Evolutionary conservation across 306 rosid genomes (phyloP), one percentile per base, ranked within the genome.

Genomic region (Echinosophora koreensis): DNA sequence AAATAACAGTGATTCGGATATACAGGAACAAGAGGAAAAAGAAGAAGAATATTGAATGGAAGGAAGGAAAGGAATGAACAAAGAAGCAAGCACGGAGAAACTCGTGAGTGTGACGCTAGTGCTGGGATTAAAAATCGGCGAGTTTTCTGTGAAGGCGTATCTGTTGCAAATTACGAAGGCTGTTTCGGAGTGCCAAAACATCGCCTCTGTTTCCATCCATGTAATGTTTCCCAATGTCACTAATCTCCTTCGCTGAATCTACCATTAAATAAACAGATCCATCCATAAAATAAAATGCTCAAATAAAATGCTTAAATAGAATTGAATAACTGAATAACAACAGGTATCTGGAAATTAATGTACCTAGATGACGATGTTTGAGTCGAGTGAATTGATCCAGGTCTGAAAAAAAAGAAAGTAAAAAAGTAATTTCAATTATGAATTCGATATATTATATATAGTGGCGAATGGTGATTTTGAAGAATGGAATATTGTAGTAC

Each of bases 341-440:
- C 0, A 54, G 49, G 6, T 35, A 66, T 10, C 6, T n/a, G 32
- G 38, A 44, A 76, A 58, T 66, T 27, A 54, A 60, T 37, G 39
- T 77, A 82, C 86, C 82, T 77, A 17, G 3, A 56, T 60, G 79
- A 12, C 64, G 74, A 54, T 76, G 66, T 14, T 82, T 90, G 84
- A 91, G 85, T 73, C 86, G 82, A 42, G 65, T 67, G 80, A 96
- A 91, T 49, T 86, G 91, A 81, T 91, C 88, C 86, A 96, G 76
- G 73, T 96, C 99, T 82, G 92, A 72, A 65, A 50, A 52, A 2
- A 18, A 50, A 4, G 2, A 13, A 2, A 5, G 11, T 18, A 44
- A 10, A 37, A 57, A 8, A 54, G 44, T 60, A 59, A 30, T 15
- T 34, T 4, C 0, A 3, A 18, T 4, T 8, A 1, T 5, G 2